A percentile compares a stretch with the other conserved stretches of the same genome.
phyloP scores from a whole-genome alignment of 345 rosid species.

The Eucalyptus pauciflora region DNA sequence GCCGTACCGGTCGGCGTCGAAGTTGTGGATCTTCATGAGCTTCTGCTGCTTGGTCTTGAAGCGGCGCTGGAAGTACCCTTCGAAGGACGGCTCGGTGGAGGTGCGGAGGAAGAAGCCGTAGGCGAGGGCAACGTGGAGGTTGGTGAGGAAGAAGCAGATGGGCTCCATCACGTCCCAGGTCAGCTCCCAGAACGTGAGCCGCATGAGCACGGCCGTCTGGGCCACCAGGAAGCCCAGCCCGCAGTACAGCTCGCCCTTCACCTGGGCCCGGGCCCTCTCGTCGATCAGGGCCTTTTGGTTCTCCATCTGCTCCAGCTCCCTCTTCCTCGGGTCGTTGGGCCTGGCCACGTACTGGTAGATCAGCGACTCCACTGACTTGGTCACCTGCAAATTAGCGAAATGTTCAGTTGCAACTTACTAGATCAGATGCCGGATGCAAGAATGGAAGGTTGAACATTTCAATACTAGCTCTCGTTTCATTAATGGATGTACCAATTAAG shows the following conservation, averaged over 20 bases:
- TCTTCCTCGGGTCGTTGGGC: slow-evolving; percentile 59
- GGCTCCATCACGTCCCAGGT: slow-evolving; percentile 99
- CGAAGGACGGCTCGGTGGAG: slow-evolving; percentile 73
- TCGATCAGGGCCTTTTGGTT: slow-evolving; percentile 47
- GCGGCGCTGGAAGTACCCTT: slow-evolving; percentile 62
- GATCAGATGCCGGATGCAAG: neutral
- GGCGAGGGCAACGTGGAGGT: slow-evolving; percentile 48
- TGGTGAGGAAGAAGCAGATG: slow-evolving; percentile 75
- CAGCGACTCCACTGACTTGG: slow-evolving; percentile 37
- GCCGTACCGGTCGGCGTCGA: slow-evolving; percentile 28
- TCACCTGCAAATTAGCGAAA: slow-evolving; percentile 21
- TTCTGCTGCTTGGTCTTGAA: slow-evolving; percentile 50
- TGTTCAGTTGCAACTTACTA: neutral
- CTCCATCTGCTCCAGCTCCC: slow-evolving; percentile 56
- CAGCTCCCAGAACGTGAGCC: slow-evolving; percentile 97
- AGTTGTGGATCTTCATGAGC: slow-evolving; percentile 24
- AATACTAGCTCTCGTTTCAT: neutral
- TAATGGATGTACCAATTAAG: neutral
- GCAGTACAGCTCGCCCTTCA: slow-evolving; percentile 53
- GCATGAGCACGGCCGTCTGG: slow-evolving; percentile 74
- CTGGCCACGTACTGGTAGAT: slow-evolving; percentile 18
- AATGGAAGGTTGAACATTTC: neutral
- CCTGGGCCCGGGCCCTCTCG: slow-evolving; percentile 35
- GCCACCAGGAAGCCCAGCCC: slow-evolving; percentile 50
- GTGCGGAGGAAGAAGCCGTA: slow-evolving; percentile 73